Evolutionary conservation across 2,329 filamentous ascomycete genomes (phyloP), one percentile per base, ranked within the genome.

Genomic region (Pestalotiopsis sp.): DNA sequence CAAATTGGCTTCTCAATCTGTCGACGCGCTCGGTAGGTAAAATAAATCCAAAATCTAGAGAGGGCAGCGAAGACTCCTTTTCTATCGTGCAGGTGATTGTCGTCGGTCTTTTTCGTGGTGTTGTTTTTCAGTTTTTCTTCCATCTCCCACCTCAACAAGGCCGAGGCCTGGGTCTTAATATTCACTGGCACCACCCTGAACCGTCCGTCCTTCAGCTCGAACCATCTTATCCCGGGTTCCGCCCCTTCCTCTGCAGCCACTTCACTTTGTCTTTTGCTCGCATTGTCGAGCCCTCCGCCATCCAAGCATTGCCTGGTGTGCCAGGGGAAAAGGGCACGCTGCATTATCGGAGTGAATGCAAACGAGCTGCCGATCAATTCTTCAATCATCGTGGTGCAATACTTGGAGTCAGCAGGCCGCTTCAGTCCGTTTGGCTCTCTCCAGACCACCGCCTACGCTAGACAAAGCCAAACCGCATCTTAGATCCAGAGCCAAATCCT

Each of bases 31-130:
- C 44, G 17, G 14, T n/a, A 52, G 44, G 44, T 52, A 52, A n/a
- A 52, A 52, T 52, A 52, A 52, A 52, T 9, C 17, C 17, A 52
- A 52, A 52, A 52, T n/a, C 44, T n/a, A n/a, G 44, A 52, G 44
- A 52, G 44, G 14, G 20, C 44, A 52, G 44, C 44, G 44, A 52
- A n/a, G 26, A 39, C 58, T 61, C 30, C 58, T 61, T 61, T 58
- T 61, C 35, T 22, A 20, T 26, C 26, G 58, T 61, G 58, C 58
- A 61, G 35, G 58, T 35, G 58, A 61, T 20, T 61, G 58, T 61
- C 58, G 58, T 61, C 58, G 38, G 35, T 39, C 26, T 26, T n/a
- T 14, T 61, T 61, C 58, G 58, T 61, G 58, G 58, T 61, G 58
- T 61, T 61, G 58, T 35, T 61, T 39, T 35, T 20, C 24, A 17